Evolutionary conservation across 257 asterid genomes (phyloP).

Genomic region (Capsicum pubescens): DNA sequence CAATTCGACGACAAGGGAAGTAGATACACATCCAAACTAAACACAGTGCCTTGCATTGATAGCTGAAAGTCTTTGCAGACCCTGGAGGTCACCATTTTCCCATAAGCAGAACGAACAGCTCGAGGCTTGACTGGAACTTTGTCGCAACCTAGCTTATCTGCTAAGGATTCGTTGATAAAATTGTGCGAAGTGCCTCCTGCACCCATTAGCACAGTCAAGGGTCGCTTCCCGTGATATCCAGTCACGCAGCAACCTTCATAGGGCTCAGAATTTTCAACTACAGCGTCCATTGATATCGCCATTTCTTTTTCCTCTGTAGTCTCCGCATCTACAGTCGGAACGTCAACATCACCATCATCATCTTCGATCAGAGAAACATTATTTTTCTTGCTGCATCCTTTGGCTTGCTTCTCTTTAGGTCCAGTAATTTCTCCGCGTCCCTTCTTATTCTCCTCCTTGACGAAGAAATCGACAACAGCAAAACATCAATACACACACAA

Average conservation of each 20-base stretch:
- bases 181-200: neutral
- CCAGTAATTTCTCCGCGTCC: neutral
- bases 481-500: neutral
- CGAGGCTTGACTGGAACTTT: neutral
- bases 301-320: neutral
- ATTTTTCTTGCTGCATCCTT: neutral
- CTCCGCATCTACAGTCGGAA: neutral
- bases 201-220: neutral
- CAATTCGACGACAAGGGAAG: slow-evolving; percentile 1
- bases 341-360: neutral
- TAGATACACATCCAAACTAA: neutral
- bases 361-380: neutral
- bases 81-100: neutral
- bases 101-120: neutral
- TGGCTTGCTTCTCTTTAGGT: neutral
- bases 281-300: neutral
- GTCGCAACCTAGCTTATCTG: slow-evolving; percentile 2
- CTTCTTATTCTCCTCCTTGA: neutral
- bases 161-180: neutral
- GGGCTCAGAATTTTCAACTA: neutral
- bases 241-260: neutral
- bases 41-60: neutral
- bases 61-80: neutral
- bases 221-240: neutral
- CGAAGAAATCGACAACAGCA: neutral